These are phyloP conservation scores for Trichoderma cornu-damae DNA, from an alignment of 2,329 filamentous ascomycete genomes.

Conservation along the genomic window DNA sequence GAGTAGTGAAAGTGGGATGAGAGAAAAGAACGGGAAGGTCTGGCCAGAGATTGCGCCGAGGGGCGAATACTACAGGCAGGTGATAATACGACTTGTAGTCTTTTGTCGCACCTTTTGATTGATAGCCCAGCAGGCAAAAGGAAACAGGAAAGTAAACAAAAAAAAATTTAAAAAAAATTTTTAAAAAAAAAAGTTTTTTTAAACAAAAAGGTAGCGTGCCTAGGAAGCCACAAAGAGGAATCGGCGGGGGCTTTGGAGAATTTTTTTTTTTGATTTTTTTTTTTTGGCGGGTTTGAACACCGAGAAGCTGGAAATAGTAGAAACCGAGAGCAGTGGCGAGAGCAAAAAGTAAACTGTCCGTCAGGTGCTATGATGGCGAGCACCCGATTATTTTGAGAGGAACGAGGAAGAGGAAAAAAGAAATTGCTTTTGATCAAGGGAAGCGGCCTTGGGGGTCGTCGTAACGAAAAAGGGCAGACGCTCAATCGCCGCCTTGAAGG, in stretches of 20 bases:
- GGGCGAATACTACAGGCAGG: slow-evolving; percentile 12
- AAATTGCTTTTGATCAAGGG: slow-evolving; percentile 8
- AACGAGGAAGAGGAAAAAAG: not conserved
- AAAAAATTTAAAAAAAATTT: no score
- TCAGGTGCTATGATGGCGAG: not conserved
- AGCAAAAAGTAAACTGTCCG: not conserved
- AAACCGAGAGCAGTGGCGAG: not conserved
- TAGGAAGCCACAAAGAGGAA: slow-evolving; percentile 8
- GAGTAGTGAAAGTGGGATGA: not conserved
- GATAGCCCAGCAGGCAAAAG: slow-evolving; percentile 8
- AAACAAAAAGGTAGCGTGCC: slow-evolving; percentile 14
- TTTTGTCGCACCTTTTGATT: slow-evolving; percentile 9
- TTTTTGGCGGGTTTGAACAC: not conserved
- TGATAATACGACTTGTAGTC: not conserved
- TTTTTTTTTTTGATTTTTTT: no score
- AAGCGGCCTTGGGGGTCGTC: slow-evolving; percentile 5
- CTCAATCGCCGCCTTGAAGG: slow-evolving; percentile 19
- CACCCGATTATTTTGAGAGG: not conserved
- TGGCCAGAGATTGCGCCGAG: slow-evolving; percentile 8
- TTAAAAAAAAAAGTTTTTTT: no score
- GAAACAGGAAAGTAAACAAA: no score
- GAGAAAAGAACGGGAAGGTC: not conserved
- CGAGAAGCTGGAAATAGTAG: not conserved
- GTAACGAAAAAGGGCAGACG: slow-evolving; percentile 14
- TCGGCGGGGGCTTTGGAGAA: slow-evolving; percentile 11